These are phyloP conservation scores for Cladosporium halotolerans DNA, from an alignment of 2,329 filamentous ascomycete species.

Conservation along the genomic window DNA sequence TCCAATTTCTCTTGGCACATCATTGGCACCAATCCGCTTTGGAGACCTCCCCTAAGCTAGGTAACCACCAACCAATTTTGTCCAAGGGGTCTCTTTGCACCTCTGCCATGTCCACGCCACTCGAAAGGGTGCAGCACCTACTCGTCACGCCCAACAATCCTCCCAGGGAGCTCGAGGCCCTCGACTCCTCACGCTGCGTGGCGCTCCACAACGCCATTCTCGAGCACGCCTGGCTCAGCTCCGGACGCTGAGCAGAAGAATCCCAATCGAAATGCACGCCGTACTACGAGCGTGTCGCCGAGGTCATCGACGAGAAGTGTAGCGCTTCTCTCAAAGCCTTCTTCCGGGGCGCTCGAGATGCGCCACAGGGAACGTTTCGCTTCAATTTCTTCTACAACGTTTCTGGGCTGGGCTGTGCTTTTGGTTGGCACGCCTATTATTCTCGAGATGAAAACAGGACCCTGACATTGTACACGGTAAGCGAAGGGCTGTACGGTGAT, in stretches of 20 bases:
- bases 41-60: no score
- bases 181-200: constrained; percentile 13
- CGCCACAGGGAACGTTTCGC: background rate
- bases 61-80: no score
- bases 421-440: no score
- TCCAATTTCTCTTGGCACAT: no score
- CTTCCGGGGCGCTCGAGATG: constrained; percentile 7
- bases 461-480: no score
- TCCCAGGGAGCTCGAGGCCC: constrained; percentile 10
- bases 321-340: constrained; percentile 11
- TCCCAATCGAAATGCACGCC: constrained; percentile 8
- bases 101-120: constrained; percentile 1
- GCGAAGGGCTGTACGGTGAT: no score
- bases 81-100: background rate
- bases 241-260: constrained; percentile 10
- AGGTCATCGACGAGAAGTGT: background rate
- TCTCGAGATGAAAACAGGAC: no score
- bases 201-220: constrained; percentile 16
- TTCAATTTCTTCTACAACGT: constrained; percentile 16
- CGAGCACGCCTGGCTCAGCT: constrained; percentile 13
- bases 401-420: no score
- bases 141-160: constrained; percentile 14
- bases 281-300: background rate
- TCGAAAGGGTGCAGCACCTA: constrained; percentile 9
- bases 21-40: no score